Base-by-base conservation (phyloP, 2,329 filamentous ascomycete species). In the Claviceps pazoutovae region DNA sequence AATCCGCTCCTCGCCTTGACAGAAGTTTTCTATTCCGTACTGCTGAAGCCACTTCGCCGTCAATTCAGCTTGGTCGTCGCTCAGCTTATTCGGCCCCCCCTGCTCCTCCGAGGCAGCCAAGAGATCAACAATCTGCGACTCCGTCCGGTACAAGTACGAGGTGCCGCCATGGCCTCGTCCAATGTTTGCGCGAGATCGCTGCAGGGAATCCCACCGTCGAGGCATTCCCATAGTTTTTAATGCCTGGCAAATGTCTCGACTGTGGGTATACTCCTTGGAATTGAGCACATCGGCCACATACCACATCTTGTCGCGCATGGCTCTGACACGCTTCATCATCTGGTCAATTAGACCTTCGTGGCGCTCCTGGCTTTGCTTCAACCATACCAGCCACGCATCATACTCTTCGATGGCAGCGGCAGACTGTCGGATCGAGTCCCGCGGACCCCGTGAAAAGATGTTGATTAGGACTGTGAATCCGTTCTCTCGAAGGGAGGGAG, bases 241-340 rank as follows among this genome's bases (percentile, higher is more conserved):
- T 4, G 91, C 93, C 54, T 86, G 78, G 5, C 89, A 87, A 46
- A 97, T 84, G 57, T 91, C 88, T 53, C 84, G 83, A 41, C 88
- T 88, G 58, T 94, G 85, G 54, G 93, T 87, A 61, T 96, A 97
- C 9, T 83, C 81, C 48, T 83, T 86, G 4, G 93, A 96, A 60
- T 91, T 90, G 56, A 88, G 84, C 30, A 97, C 90, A 65, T 96
- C 89, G 1, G 87, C 91, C 54, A 93, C 86, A 64, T 95, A 98
- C 93, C 93, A 98, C 87, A 97, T 95, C 73, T 97, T 97, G 65
- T 95, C 87, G 43, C 93, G 81, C 41, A 96, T 74, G 21, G 84
- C 82, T 53, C 83, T 80, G 39, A 93, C 74, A 5, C 80, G 80
- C 53, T 75, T 74, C 75, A 88, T 85, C 79, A 88, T 86, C 5